Percentiles rank a stretch among this genome's conserved stretches.
phyloP scores from a whole-genome alignment of 768 basidiomycete genomes.

The Mycena albidolilacea region DNA sequence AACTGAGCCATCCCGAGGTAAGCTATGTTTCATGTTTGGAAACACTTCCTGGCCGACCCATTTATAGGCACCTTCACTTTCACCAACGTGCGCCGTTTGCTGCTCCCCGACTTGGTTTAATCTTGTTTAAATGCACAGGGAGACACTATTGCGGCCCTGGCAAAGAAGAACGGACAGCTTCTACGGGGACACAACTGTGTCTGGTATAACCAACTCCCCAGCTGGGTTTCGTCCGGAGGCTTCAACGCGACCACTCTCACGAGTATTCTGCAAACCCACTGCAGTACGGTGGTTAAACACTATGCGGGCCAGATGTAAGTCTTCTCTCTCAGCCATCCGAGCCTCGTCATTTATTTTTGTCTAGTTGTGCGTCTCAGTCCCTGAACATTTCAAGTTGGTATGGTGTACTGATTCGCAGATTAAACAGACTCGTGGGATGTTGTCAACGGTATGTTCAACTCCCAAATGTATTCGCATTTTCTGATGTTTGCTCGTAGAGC shows the following conservation, averaged over 20 bases:
- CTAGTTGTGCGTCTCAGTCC: slow-evolving; percentile 53
- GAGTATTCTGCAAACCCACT: slow-evolving; percentile 64
- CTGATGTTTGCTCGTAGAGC: slow-evolving; percentile 43
- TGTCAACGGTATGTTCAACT: slow-evolving; percentile 48
- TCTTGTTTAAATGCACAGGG: slow-evolving; percentile 34
- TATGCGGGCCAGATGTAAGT: slow-evolving; percentile 68
- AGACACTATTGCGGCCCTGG: slow-evolving; percentile 61
- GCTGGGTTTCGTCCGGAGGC: slow-evolving; percentile 61
- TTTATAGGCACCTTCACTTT: slow-evolving; percentile 57
- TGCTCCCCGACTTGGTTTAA: no score
- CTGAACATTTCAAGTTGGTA: slow-evolving; percentile 36
- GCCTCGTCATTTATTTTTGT: neutral
- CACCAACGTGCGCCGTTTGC: slow-evolving; percentile 41
- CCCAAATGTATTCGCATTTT: neutral
- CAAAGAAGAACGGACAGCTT: slow-evolving; percentile 61
- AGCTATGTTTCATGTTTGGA: slow-evolving; percentile 45
- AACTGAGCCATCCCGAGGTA: slow-evolving; percentile 64
- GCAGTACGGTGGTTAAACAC: slow-evolving; percentile 61
- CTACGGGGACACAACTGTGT: slow-evolving; percentile 65
- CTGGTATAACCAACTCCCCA: slow-evolving; percentile 68
- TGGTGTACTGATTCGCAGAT: neutral
- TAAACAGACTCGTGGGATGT: slow-evolving; percentile 54
- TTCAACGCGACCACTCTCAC: slow-evolving; percentile 60
- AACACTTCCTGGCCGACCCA: neutral
- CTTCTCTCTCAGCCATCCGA: neutral